Base-by-base conservation (phyloP, 345 rosid species). In the Lepidium aucheri region DNA sequence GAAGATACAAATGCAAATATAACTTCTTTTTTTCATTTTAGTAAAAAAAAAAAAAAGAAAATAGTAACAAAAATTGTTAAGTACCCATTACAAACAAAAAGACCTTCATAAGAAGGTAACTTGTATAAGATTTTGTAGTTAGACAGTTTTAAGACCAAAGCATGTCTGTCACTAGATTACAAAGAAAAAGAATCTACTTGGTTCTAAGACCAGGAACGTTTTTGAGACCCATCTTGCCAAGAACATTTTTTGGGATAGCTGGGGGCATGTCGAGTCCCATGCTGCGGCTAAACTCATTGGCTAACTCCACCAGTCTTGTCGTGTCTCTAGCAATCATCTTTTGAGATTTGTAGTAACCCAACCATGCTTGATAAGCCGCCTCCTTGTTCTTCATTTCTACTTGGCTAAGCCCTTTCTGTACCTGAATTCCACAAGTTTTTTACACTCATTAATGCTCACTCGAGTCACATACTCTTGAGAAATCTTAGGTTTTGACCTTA, bases 331-430 rank as follows among this genome's bases (percentile, higher is more conserved):
- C 93, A 6, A 90, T 78, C 53, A 78, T 76, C 86, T 84, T 88
- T 67, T 73, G 80, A 5, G 97, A 90, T 68, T 88, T 94, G 83
- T 94, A 94, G 66, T 84, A 94, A n/a, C 99, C 99, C 12, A 94
- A 82, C 99, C 97, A 94, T 11, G 97, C 96, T 70, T 90, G 95
- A 63, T 91, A 95, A 0, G 99, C 96, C 34, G 97, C 69, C 61
- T 84, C 97, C 77, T 89, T 95, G 76, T 60, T 81, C 79, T 88
- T 87, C 91, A 87, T 83, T 83, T 89, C 96, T 71, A 87, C 88
- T 41, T 81, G 83, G 53, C 80, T 83, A 14, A 95, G 82, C 14
- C 86, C 95, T 22, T 77, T 77, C 69, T 83, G 87, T 65, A 91
- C 94, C 99, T 95, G 71, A 33, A 54, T 35, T 51, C 50, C 30